These are phyloP conservation scores for Vaccinium myrtillus DNA, from an alignment of 148 eudicot genomes.

Conservation along the genomic window DNA sequence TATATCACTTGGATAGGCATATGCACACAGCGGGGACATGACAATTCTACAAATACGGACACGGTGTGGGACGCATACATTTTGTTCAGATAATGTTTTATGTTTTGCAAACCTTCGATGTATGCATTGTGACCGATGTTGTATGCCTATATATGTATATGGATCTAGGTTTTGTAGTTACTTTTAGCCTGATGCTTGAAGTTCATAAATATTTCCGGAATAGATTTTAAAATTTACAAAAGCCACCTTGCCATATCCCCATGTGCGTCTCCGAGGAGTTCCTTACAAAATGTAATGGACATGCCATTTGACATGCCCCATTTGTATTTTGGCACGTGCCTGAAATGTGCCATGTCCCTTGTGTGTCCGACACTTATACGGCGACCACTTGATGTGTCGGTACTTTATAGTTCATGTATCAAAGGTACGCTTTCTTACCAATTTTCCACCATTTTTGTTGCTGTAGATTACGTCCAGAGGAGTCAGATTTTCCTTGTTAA, in stretches of 20 bases:
- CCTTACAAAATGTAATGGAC: too few species aligned
- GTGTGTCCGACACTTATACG: background rate
- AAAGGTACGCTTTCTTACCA: background rate
- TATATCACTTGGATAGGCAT: background rate
- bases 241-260: background rate
- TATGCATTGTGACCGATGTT: background rate
- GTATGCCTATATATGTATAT: background rate
- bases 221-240: background rate
- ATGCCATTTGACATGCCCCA: background rate
- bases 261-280: background rate
- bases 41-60: background rate
- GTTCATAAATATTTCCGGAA: background rate
- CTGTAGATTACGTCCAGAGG: background rate
- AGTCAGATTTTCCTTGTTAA: background rate
- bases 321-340: background rate
- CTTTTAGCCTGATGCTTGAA: background rate
- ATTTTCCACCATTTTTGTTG: background rate
- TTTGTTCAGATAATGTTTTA: background rate
- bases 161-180: too few species aligned
- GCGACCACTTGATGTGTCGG: background rate
- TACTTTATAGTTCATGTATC: background rate
- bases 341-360: too few species aligned
- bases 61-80: background rate
- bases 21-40: too few species aligned
- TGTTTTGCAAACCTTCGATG: background rate